These are phyloP conservation scores for Bremia lactucae DNA, from an alignment of 352 stramenopile genomes.

Conservation along the genomic window DNA sequence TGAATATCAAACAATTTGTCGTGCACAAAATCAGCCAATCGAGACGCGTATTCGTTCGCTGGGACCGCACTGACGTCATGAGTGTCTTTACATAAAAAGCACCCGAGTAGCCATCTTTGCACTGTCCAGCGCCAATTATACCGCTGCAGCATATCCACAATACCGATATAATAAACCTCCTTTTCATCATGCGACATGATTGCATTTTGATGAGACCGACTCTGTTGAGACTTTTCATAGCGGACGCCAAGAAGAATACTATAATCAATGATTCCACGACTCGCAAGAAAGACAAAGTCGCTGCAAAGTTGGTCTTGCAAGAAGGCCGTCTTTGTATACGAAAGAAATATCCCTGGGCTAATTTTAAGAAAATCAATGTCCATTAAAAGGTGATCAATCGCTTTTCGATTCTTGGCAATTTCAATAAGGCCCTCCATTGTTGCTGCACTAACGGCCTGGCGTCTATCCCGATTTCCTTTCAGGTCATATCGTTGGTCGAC, in stretches of 20 bases:
- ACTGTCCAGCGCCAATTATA: conserved; percentile 83
- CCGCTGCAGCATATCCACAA: conserved; percentile 76
- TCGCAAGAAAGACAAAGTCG: conserved; percentile 76
- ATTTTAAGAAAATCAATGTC: conserved; percentile 83
- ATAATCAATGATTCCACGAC: conserved; percentile 79
- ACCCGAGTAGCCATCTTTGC: conserved; percentile 63
- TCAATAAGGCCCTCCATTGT: conserved; percentile 61
- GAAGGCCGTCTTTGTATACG: conserved; percentile 25
- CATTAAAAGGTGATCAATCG: conserved; percentile 71
- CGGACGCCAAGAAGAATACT: conserved; percentile 67
- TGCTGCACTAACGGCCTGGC: conserved; percentile 49
- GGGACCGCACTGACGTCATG: conserved; percentile 75
- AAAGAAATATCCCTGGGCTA: conserved; percentile 43
- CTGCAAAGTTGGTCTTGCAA: conserved; percentile 64
- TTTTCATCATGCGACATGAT: conserved; percentile 39
- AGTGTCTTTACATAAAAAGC: conserved; percentile 69
- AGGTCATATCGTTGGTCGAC: conserved; percentile 78
- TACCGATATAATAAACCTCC: conserved; percentile 68
- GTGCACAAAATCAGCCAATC: conserved; percentile 63
- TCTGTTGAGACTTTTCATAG: conserved; percentile 28
- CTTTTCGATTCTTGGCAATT: conserved; percentile 37
- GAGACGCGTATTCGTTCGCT: conserved; percentile 52
- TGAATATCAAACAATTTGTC: conserved; percentile 61
- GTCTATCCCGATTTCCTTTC: conserved; percentile 70
- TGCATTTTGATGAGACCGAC: conserved; percentile 18